Evolutionary conservation across 257 asterid species (phyloP).

Genomic region (Solanum clarkiae): DNA sequence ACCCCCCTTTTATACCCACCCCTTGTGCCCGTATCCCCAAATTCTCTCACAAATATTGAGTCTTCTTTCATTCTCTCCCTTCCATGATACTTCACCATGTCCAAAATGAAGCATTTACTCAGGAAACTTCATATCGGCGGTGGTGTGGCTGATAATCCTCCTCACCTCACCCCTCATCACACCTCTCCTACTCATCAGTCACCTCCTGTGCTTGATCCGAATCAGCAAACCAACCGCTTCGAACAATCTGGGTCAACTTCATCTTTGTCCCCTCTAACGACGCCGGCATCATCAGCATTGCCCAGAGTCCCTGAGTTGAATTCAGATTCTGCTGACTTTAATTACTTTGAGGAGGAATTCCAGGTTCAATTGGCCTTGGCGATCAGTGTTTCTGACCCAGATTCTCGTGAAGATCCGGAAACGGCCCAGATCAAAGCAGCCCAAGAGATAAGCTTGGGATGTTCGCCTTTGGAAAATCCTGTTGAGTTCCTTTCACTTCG

Average conservation of each 20-base stretch:
- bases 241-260: slow-evolving; percentile 2
- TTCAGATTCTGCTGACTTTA: slow-evolving; percentile 20
- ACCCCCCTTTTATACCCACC: not conserved
- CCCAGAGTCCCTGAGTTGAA: not conserved
- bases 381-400: slow-evolving; percentile 88
- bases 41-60: not conserved
- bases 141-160: slow-evolving; percentile 8
- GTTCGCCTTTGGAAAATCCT: slow-evolving; percentile 50
- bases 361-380: slow-evolving; percentile 96
- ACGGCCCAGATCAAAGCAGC: slow-evolving; percentile 81
- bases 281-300: slow-evolving; percentile 8
- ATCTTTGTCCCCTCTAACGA: not conserved
- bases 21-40: not conserved
- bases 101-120: slow-evolving; percentile 87
- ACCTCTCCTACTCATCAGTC: not conserved
- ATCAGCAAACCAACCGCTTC: not conserved
- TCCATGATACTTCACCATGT: slow-evolving; percentile 63
- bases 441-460: slow-evolving; percentile 88
- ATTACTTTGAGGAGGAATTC: slow-evolving; percentile 92
- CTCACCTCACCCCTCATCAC: not conserved
- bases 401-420: slow-evolving; percentile 63
- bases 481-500: slow-evolving; percentile 67
- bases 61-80: slow-evolving; percentile 4
- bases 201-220: not conserved
- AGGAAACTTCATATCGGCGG: slow-evolving; percentile 91